Evolutionary conservation across 352 stramenopile species (phyloP).

Genomic region (Globisporangium paroecandrum): DNA sequence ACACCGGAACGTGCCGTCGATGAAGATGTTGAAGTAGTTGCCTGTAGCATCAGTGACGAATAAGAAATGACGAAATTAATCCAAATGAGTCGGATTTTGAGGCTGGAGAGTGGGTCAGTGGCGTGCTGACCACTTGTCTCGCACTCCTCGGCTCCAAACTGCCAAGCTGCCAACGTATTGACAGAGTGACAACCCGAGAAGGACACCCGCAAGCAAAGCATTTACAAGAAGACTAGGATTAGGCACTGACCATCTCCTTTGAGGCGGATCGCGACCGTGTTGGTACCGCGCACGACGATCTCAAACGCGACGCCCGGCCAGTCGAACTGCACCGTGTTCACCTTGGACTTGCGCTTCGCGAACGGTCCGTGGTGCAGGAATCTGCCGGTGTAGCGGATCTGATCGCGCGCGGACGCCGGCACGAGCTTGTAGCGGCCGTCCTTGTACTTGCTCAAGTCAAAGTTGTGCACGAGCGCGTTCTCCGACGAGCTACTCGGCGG

Average conservation of each 20-base stretch:
- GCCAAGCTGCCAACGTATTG: not conserved
- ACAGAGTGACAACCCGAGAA: not conserved
- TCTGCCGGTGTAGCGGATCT: conserved; percentile 71
- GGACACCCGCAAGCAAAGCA: not conserved
- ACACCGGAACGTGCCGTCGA: conserved; percentile 65
- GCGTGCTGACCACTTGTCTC: conserved; percentile 22
- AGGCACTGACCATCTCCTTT: conserved; percentile 71
- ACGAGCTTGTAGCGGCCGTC: conserved; percentile 66
- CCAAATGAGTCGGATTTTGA: not conserved
- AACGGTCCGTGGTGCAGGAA: conserved; percentile 70
- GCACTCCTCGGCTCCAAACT: not conserved
- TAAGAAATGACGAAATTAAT: conserved; percentile 1
- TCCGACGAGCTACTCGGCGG: conserved; percentile 20
- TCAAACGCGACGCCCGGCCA: conserved; percentile 70
- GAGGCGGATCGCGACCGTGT: conserved; percentile 67
- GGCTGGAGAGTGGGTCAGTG: conserved; percentile 13
- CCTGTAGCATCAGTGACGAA: conserved; percentile 27
- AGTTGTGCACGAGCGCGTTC: conserved; percentile 66
- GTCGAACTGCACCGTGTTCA: conserved; percentile 87
- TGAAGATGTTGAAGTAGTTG: conserved; percentile 89
- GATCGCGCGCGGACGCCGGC: conserved; percentile 60
- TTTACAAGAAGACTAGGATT: not conserved
- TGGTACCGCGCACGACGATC: conserved; percentile 55
- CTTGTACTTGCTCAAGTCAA: conserved; percentile 76
- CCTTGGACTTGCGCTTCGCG: conserved; percentile 65